phyloP scores from a whole-genome alignment of 225 moss, liverwort and hornwort species.

The Bryum argenteum region DNA sequence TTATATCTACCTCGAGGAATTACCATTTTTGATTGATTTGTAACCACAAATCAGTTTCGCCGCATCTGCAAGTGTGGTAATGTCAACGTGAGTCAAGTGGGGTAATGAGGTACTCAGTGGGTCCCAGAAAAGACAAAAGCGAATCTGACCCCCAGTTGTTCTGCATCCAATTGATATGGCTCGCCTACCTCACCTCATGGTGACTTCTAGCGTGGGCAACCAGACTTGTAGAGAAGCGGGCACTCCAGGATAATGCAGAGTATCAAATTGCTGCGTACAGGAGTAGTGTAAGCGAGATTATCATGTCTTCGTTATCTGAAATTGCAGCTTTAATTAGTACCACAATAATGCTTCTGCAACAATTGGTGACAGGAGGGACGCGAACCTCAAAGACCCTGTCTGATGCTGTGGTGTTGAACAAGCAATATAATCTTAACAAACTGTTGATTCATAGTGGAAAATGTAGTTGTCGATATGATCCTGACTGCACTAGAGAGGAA shows the following conservation, averaged over 20 bases:
- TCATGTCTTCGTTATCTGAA: neutral
- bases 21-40: too few relatives aligned
- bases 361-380: too few relatives aligned
- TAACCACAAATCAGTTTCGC: too few relatives aligned
- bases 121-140: neutral
- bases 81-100: neutral
- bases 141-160: slow-evolving; percentile 10
- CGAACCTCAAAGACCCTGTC: too few relatives aligned
- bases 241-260: neutral
- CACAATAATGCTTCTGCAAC: neutral
- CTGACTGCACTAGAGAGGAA: neutral
- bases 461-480: neutral
- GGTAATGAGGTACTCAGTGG: neutral
- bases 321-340: too few relatives aligned
- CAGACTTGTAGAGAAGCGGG: neutral
- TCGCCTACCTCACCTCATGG: neutral
- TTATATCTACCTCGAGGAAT: too few relatives aligned
- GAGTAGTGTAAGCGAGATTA: neutral
- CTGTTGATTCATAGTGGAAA: too few relatives aligned
- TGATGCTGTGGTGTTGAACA: too few relatives aligned
- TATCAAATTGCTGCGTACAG: neutral
- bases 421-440: too few relatives aligned
- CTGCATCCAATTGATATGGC: neutral
- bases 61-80: too few relatives aligned
- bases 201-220: neutral